A percentile compares a stretch with the other conserved stretches of the same genome.
Conservation (phyloP, 345 rosid genomes). For the Erodium maritimum region DNA sequence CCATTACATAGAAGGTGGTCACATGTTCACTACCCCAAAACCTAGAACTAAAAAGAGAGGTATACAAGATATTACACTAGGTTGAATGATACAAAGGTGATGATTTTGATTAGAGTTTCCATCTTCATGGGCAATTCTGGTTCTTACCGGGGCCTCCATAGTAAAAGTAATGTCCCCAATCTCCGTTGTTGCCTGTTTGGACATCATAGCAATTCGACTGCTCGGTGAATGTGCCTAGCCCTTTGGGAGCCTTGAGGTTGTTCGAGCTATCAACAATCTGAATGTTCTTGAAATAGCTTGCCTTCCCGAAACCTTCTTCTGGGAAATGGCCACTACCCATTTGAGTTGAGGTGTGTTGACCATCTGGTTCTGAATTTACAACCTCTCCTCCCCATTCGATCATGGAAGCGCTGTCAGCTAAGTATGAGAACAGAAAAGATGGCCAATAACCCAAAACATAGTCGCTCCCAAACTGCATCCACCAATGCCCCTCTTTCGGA, state of each 20-base stretch:
- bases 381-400: constrained; percentile 99
- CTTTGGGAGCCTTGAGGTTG: constrained; percentile 87
- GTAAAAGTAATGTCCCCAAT: constrained; percentile 97
- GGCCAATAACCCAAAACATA: constrained; percentile 93
- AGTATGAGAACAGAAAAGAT: constrained; percentile 84
- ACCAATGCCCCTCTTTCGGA: constrained; percentile 96
- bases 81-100: constrained; percentile 41
- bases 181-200: constrained; percentile 73
- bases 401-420: constrained; percentile 87
- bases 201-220: constrained; percentile 93
- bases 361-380: constrained; percentile 77
- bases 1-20: constrained; percentile 26
- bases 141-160: constrained; percentile 93
- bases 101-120: not conserved
- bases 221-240: constrained; percentile 82
- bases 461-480: constrained; percentile 95
- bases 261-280: constrained; percentile 82
- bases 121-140: constrained; percentile 48
- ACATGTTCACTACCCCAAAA: constrained; percentile 15
- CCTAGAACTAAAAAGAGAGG: constrained; percentile 23
- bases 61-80: constrained; percentile 26
- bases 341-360: constrained; percentile 82
- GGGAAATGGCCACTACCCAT: constrained; percentile 95
- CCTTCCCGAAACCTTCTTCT: constrained; percentile 88
- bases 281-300: constrained; percentile 85